Percentiles rank a stretch among this genome's conserved stretches.
These are phyloP conservation scores for Entonaema liquescens DNA, from an alignment of 495 filamentous ascomycete genomes.

Conservation along the genomic window DNA sequence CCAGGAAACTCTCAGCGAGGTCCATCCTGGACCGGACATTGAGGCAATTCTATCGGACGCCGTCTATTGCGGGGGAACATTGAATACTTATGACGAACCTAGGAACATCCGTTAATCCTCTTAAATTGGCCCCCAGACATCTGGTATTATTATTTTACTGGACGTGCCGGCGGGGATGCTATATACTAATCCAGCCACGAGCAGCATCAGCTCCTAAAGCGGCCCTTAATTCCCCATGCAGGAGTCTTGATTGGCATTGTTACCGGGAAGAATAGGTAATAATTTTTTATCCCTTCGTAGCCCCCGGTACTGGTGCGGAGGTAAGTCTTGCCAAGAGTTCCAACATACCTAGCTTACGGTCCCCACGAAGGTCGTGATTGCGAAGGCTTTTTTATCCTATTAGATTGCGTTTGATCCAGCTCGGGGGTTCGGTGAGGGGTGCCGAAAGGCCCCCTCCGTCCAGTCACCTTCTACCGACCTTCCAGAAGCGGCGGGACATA, in stretches of 20 bases:
- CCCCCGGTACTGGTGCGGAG: constrained; percentile 36
- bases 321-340: constrained; percentile 36
- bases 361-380: constrained; percentile 38
- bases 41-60: constrained; percentile 35
- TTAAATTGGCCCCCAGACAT: constrained; percentile 31
- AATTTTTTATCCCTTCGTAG: constrained; percentile 26
- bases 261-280: constrained; percentile 34
- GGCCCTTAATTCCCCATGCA: constrained; percentile 30
- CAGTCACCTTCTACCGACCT: constrained; percentile 49
- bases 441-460: constrained; percentile 42
- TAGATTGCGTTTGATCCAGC: constrained; percentile 36
- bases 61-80: constrained; percentile 37
- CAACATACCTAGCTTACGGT: constrained; percentile 36
- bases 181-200: constrained; percentile 15
- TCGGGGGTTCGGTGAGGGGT: constrained; percentile 49
- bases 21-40: constrained; percentile 31
- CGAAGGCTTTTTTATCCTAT: constrained; percentile 38
- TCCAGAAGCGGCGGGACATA: constrained; percentile 45
- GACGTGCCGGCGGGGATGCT: constrained; percentile 9
- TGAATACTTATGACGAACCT: constrained; percentile 27
- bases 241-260: constrained; percentile 34
- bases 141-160: constrained; percentile 35
- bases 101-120: constrained; percentile 37
- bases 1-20: constrained; percentile 40
- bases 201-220: constrained; percentile 28